A percentile compares a stretch with the other conserved stretches of the same genome.
Evolutionary conservation across 2,329 filamentous ascomycete species (phyloP).

Genomic region (Penicillium sp.): DNA sequence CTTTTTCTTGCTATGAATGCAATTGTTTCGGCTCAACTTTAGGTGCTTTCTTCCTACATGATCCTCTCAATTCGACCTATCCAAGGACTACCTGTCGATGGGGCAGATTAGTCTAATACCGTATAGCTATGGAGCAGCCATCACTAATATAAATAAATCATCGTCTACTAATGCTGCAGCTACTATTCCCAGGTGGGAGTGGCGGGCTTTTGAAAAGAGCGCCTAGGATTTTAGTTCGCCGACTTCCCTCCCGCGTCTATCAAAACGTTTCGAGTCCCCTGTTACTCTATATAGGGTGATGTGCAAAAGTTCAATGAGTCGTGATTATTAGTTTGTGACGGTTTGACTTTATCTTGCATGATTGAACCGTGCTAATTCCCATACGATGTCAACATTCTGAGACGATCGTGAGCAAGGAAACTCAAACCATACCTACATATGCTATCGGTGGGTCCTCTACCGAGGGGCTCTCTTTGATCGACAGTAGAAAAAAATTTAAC

Average conservation of each 20-base stretch:
- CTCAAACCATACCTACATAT: conserved; percentile 9
- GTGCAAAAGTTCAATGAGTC: neutral
- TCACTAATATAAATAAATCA: conserved; percentile 9
- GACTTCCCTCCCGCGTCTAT: conserved; percentile 11
- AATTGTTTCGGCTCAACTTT: neutral
- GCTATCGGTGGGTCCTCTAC: conserved; percentile 10
- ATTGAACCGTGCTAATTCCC: neutral
- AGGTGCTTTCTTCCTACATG: neutral
- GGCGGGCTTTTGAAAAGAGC: conserved; percentile 9
- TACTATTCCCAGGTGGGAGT: conserved; percentile 11
- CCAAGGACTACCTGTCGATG: conserved; percentile 3
- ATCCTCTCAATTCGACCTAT: conserved; percentile 5
- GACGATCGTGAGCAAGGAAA: conserved; percentile 13
- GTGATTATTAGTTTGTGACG: neutral
- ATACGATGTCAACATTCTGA: conserved; percentile 5
- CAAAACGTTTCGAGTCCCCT: conserved; percentile 1
- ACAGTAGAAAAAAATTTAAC: conserved; percentile 7
- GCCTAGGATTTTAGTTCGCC: conserved; percentile 10
- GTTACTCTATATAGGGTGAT: neutral
- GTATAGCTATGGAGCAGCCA: conserved; percentile 1
- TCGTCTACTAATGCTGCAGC: conserved; percentile 5
- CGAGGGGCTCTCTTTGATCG: conserved; percentile 14
- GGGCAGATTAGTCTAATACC: conserved; percentile 5
- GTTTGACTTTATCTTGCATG: neutral
- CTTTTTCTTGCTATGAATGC: neutral